These are phyloP conservation scores for Aspergillus ibericus DNA, from an alignment of 2,329 filamentous ascomycete genomes.

Conservation along the genomic window DNA sequence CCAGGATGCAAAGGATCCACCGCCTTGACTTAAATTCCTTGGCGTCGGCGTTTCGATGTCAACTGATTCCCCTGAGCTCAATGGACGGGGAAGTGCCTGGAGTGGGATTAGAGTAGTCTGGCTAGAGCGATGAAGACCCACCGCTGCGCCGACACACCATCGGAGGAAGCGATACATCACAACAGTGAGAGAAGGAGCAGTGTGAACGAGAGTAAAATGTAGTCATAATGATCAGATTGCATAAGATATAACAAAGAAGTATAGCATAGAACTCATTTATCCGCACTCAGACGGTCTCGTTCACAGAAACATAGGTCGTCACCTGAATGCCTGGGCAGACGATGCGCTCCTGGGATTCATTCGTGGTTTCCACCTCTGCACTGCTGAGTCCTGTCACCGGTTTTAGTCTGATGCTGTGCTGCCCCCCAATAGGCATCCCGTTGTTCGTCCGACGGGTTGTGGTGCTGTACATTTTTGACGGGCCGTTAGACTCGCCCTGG, in stretches of 20 bases:
- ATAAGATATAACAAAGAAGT: background rate
- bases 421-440: slow-evolving; percentile 1
- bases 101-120: too few relatives aligned
- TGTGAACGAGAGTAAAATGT: background rate
- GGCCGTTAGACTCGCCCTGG: background rate
- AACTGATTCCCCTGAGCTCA: too few relatives aligned
- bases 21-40: too few relatives aligned
- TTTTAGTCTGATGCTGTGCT: slow-evolving; percentile 8
- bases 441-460: slow-evolving; percentile 14
- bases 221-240: background rate
- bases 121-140: too few relatives aligned
- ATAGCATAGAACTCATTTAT: background rate
- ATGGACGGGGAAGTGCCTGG: too few relatives aligned
- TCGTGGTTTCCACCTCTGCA: slow-evolving; percentile 10
- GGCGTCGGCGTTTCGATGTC: too few relatives aligned
- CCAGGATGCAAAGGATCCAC: too few relatives aligned
- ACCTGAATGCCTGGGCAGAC: slow-evolving; percentile 11
- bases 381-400: slow-evolving; percentile 4
- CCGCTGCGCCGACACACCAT: too few relatives aligned
- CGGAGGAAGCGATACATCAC: too few relatives aligned
- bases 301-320: background rate
- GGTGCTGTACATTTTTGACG: slow-evolving; percentile 17
- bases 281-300: background rate
- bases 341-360: slow-evolving; percentile 15
- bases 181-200: too few relatives aligned